A percentile compares a stretch with the other conserved stretches of the same genome.
Conservation (phyloP, 371 early-diverging fungal species). For the Circinella umbellata region DNA sequence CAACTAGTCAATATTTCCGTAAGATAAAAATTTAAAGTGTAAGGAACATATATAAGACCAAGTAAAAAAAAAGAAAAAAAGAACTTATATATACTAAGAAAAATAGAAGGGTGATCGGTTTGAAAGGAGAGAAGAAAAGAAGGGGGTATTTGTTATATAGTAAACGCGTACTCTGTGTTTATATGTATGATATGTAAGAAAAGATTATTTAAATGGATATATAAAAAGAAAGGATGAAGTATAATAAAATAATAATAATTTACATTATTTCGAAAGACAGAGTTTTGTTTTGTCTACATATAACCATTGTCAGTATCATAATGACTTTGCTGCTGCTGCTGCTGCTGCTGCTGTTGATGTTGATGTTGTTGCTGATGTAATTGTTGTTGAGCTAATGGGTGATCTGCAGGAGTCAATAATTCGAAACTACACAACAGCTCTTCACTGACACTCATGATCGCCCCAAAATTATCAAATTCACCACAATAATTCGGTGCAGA, state of each 20-base stretch:
- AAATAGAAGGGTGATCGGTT: too few species aligned
- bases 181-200: too few species aligned
- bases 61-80: too few species aligned
- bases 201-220: too few species aligned
- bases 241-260: background rate
- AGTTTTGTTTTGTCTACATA: too few species aligned
- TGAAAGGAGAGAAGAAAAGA: too few species aligned
- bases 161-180: too few species aligned
- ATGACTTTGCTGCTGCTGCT: background rate
- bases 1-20: background rate
- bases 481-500: slow-evolving; percentile 99
- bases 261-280: background rate
- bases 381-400: slow-evolving; percentile 24
- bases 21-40: too few species aligned
- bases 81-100: too few species aligned
- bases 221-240: too few species aligned
- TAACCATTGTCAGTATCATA: background rate
- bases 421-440: slow-evolving; percentile 90
- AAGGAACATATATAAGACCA: too few species aligned
- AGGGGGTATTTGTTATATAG: too few species aligned
- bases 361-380: background rate
- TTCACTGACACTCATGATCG: slow-evolving; percentile 93
- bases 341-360: slow-evolving; percentile 1
- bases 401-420: slow-evolving; percentile 32
- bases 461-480: slow-evolving; percentile 95